A percentile compares a stretch with the other conserved stretches of the same genome.
Conservation (phyloP, 2,329 filamentous ascomycete species). For the Fusarium sp. region DNA sequence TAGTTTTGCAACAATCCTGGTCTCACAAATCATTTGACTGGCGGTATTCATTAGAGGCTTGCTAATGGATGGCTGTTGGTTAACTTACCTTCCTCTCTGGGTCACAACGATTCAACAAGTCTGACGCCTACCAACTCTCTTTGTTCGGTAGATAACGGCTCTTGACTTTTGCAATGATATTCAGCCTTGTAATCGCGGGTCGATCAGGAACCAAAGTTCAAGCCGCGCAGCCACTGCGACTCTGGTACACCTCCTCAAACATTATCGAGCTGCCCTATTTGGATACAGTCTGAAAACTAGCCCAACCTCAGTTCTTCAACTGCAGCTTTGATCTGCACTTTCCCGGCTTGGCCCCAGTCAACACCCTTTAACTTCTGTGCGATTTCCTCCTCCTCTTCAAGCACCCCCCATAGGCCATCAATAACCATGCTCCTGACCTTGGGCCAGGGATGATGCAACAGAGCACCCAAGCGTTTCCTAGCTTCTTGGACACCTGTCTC, state of each 20-base stretch:
- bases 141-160: conserved; percentile 15
- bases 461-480: conserved; percentile 73
- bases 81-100: conserved; percentile 33
- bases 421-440: conserved; percentile 70
- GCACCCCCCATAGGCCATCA: conserved; percentile 67
- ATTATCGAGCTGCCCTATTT: conserved; percentile 18
- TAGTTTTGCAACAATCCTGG: background rate
- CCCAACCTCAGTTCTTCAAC: conserved; percentile 54
- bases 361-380: conserved; percentile 58
- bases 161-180: background rate
- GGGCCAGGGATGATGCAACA: conserved; percentile 86
- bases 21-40: conserved; percentile 13
- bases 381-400: conserved; percentile 44
- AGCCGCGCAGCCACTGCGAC: conserved; percentile 13
- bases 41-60: background rate
- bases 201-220: conserved; percentile 38
- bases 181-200: conserved; percentile 11
- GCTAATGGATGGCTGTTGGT: background rate
- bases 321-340: conserved; percentile 55
- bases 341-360: conserved; percentile 68
- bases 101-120: conserved; percentile 7
- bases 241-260: conserved; percentile 6
- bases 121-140: conserved; percentile 8
- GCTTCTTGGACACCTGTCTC: conserved; percentile 60
- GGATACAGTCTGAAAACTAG: conserved; percentile 41